Evolutionary conservation across 176 grass and related monocot species (phyloP).

Genomic region (Avena insularis): DNA sequence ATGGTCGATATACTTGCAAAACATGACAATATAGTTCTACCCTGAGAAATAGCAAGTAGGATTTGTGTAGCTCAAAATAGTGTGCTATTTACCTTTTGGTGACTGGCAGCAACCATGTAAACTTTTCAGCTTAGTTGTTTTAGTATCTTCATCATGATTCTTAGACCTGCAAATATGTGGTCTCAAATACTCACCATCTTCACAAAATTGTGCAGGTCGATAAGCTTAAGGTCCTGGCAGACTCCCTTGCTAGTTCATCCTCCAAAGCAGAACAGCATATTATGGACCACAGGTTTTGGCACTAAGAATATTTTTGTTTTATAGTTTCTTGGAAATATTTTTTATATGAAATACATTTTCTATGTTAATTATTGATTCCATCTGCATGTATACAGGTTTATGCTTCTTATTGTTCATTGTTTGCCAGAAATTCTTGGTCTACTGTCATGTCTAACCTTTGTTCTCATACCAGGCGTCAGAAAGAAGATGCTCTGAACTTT

Average conservation of each 20-base stretch:
- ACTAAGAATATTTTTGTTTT: slow-evolving; percentile 25
- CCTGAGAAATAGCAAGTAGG: slow-evolving; percentile 7
- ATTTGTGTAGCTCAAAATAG: slow-evolving; percentile 6
- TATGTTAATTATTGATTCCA: background rate
- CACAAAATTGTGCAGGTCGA: slow-evolving; percentile 68
- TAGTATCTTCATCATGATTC: slow-evolving; percentile 17
- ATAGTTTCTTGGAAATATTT: background rate
- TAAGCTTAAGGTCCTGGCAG: slow-evolving; percentile 91
- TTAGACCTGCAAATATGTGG: slow-evolving; percentile 26
- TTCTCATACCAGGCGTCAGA: slow-evolving; percentile 69
- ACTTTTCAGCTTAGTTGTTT: slow-evolving; percentile 20
- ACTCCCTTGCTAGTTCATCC: slow-evolving; percentile 91
- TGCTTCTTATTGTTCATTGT: background rate
- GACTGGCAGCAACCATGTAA: background rate
- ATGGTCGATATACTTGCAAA: background rate
- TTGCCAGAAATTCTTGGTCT: slow-evolving; percentile 33
- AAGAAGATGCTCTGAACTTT: slow-evolving; percentile 97
- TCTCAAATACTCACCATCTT: slow-evolving; percentile 10
- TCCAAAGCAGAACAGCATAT: slow-evolving; percentile 97
- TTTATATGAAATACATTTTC: slow-evolving; percentile 5
- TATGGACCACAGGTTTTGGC: slow-evolving; percentile 84
- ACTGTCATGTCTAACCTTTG: slow-evolving; percentile 22
- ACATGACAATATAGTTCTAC: slow-evolving; percentile 20
- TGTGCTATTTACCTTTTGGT: slow-evolving; percentile 28
- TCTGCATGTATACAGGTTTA: slow-evolving; percentile 23